A percentile compares a stretch with the other conserved stretches of the same genome.
Conservation (phyloP, 2,329 filamentous ascomycete species). For the Pyricularia sp. region DNA sequence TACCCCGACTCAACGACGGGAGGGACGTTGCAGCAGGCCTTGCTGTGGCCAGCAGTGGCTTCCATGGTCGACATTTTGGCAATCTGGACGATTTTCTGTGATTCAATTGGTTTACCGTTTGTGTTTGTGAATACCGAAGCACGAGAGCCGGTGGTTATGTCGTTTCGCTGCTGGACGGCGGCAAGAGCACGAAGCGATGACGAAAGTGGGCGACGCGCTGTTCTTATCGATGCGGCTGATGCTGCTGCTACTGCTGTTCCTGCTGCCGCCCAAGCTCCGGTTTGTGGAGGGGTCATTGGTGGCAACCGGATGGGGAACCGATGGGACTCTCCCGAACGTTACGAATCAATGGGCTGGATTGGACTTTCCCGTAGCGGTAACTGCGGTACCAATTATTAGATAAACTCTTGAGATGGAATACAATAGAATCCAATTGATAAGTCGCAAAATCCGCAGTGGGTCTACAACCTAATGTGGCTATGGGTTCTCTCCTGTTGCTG, state of each 20-base stretch:
- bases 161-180: neutral
- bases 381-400: no score
- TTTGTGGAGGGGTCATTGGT: neutral
- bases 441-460: no score
- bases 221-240: neutral
- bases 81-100: neutral
- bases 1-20: constrained; percentile 35
- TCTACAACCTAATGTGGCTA: no score
- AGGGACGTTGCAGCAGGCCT: constrained; percentile 33
- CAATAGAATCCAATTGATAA: no score
- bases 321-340: neutral
- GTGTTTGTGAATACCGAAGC: neutral
- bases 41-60: constrained; percentile 5
- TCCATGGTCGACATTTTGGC: constrained; percentile 3
- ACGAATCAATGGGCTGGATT: neutral
- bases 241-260: neutral
- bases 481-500: no score
- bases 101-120: neutral
- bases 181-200: neutral
- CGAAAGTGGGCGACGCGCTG: neutral
- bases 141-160: neutral
- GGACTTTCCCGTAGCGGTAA: no score
- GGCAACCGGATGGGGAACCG: neutral
- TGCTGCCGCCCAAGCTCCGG: neutral
- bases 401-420: no score